Evolutionary conservation across 2,329 filamentous ascomycete genomes (phyloP), one percentile per base, ranked within the genome.

Genomic region (Epichloe bromicola): DNA sequence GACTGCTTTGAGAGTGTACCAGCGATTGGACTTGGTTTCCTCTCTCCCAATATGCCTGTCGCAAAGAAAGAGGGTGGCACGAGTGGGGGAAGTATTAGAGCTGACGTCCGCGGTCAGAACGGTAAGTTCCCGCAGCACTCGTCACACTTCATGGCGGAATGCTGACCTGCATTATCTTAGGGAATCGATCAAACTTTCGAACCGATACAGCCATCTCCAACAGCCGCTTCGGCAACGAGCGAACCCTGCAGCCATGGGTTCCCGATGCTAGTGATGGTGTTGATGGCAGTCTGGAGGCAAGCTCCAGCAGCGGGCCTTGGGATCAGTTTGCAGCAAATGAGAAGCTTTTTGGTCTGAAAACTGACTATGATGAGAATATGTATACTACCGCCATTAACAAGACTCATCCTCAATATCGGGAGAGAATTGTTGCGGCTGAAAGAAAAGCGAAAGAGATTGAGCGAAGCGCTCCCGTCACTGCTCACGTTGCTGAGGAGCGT

Each of bases 281-380:
- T 40, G 84, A 90, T 61, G 74, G 86, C 57, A 84, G 85, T 46
- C 74, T 96, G 23, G 88, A 93, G 60, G 79, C 72, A 48, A 59
- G 74, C 2, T 59, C 64, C n/a, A 67, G 64, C 49, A 61, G 67
- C 15, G 72, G 70, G 6, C 72, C 70, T 10, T 98, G 93, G 93
- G 91, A 98, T 65, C 93, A 98, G 66, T 98, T 98, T 62, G 86
- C 87, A 52, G 83, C 79, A 55, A 97, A 97, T 62, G 87, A 94
- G 68, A 78, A 82, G 51, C 80, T 88, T 33, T 97, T 95, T 63
- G 93, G 93, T 37, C 70, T 94, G 39, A 88, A 82, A 67, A 93
- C 86, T 49, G 88, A 89, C 60, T 98, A 97, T 64, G 83, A 97
- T 62, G 93, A 97, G 68, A 89, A 87, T 59, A 81, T 93, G 42